A percentile compares a stretch with the other conserved stretches of the same genome.
Conservation (phyloP, 208 protist species). For the Endotrypanum monterogeii region DNA sequence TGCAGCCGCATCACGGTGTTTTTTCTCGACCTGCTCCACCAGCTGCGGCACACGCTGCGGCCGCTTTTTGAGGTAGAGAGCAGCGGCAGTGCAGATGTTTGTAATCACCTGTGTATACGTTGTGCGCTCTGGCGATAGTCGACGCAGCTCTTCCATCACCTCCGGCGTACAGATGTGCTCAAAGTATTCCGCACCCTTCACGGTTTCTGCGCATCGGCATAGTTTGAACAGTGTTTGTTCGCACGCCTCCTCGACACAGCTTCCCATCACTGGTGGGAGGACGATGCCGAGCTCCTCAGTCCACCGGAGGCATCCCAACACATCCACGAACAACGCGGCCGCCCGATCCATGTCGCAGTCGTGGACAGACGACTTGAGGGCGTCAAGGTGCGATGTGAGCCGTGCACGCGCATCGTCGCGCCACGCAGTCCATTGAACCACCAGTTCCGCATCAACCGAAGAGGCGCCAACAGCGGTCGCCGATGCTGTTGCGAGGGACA, state of each 20-base stretch:
- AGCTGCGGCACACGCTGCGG: conserved; percentile 7
- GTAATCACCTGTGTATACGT: conserved; percentile 34
- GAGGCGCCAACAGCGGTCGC: background rate
- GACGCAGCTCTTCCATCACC: conserved; percentile 22
- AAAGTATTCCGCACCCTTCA: conserved; percentile 1
- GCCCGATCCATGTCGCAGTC: background rate
- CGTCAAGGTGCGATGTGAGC: background rate
- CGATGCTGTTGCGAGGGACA: background rate
- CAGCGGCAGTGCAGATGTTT: conserved; percentile 32
- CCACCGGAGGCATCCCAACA: conserved; percentile 26
- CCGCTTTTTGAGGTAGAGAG: conserved; percentile 10
- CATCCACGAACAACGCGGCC: conserved; percentile 11
- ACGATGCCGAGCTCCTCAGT: conserved; percentile 23
- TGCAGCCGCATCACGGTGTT: conserved; percentile 3
- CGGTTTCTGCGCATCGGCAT: conserved; percentile 6
- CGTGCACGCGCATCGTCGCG: conserved; percentile 4
- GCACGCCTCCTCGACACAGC: conserved; percentile 4
- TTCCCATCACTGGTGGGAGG: conserved; percentile 9
- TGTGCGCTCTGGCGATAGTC: conserved; percentile 17
- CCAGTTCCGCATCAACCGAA: background rate
- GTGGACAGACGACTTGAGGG: background rate
- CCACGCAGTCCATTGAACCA: conserved; percentile 12
- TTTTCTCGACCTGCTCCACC: conserved; percentile 15
- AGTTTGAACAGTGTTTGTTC: conserved; percentile 8
- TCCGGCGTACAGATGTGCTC: conserved; percentile 15